Evolutionary conservation across 177 flowering plant species (phyloP).

Genomic region (Vitis hybrid): DNA sequence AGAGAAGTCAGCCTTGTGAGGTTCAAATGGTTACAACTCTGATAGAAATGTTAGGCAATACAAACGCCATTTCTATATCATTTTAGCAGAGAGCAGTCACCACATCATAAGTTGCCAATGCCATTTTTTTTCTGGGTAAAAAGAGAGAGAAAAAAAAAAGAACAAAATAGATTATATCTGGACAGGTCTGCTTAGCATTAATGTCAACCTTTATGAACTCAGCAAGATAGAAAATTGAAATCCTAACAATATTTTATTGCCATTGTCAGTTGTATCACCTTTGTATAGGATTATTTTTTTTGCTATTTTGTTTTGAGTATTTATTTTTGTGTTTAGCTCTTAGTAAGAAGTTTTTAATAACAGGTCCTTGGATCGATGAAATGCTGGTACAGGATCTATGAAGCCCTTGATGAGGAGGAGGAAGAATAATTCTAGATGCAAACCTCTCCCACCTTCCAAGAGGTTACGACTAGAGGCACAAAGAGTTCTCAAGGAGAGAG

Average conservation of each 20-base stretch:
- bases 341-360: constrained; percentile 59
- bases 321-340: constrained; percentile 24
- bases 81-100: neutral
- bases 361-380: constrained; percentile 76
- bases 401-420: constrained; percentile 69
- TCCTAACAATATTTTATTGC: neutral
- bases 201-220: neutral
- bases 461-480: constrained; percentile 93
- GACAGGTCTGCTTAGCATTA: neutral
- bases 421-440: constrained; percentile 70
- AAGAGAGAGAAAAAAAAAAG: no score
- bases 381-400: constrained; percentile 89
- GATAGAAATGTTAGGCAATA: neutral
- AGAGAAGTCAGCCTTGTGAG: neutral
- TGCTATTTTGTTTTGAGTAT: constrained; percentile 7
- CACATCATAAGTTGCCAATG: neutral
- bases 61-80: neutral
- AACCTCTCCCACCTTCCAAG: constrained; percentile 96
- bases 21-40: neutral
- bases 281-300: neutral
- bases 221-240: neutral
- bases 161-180: neutral
- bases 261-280: neutral
- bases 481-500: constrained; percentile 91
- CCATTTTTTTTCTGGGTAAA: no score